These are phyloP conservation scores for Penicillium hordei DNA, from an alignment of 2,329 filamentous ascomycete genomes.

Conservation along the genomic window DNA sequence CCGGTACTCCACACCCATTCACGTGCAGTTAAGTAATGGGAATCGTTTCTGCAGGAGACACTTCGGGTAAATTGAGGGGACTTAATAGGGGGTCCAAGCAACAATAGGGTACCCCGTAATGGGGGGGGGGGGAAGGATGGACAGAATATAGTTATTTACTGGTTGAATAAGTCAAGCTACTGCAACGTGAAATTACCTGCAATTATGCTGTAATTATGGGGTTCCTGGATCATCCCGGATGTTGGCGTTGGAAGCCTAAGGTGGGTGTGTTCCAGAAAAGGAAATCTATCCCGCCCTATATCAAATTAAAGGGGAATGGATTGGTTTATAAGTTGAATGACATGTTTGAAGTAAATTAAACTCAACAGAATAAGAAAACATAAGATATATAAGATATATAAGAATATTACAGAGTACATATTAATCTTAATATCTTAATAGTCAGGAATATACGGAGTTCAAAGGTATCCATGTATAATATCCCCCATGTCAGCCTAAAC, in stretches of 20 bases:
- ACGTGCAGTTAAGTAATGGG: neutral
- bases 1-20: neutral
- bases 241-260: conserved; percentile 12
- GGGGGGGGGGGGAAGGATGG: neutral
- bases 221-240: neutral
- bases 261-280: neutral
- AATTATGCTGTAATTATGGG: neutral
- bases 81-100: neutral
- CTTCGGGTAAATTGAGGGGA: neutral
- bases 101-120: conserved; percentile 1
- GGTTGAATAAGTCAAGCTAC: neutral
- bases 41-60: neutral
- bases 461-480: neutral
- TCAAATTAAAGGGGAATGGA: neutral
- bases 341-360: neutral
- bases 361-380: neutral
- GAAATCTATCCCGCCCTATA: neutral
- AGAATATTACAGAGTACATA: too few relatives aligned
- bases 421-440: neutral
- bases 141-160: neutral
- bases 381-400: neutral
- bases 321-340: neutral
- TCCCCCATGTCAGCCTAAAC: neutral
- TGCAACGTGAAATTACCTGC: neutral
- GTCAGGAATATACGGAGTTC: neutral